Conservation (phyloP, 768 basidiomycete species). For the Russula earlei region DNA sequence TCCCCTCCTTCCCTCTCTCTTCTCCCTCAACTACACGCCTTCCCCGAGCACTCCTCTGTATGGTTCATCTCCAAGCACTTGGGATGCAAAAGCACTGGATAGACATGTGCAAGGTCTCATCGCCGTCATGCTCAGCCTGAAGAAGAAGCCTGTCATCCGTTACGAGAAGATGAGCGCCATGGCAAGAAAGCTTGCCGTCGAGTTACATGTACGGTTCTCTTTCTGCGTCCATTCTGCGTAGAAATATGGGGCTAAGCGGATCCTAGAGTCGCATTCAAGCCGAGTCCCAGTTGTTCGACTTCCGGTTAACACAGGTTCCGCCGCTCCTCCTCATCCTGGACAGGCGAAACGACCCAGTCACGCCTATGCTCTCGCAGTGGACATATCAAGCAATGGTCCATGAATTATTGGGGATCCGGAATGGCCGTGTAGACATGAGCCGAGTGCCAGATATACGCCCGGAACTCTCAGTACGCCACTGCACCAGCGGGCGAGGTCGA, state of each 20-base stretch:
- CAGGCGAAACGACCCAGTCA: conserved; percentile 93
- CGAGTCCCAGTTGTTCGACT: conserved; percentile 84
- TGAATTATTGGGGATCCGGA: conserved; percentile 86
- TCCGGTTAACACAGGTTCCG: conserved; percentile 78
- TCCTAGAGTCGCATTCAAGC: conserved; percentile 67
- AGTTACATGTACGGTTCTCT: conserved; percentile 58
- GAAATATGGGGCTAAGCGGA: conserved; percentile 10
- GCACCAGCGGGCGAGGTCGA: not conserved
- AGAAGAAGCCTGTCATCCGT: conserved; percentile 90
- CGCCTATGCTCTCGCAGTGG: conserved; percentile 94
- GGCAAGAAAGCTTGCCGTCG: conserved; percentile 81
- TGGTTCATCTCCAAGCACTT: conserved; percentile 60
- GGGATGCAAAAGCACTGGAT: conserved; percentile 67
- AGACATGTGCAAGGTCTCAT: conserved; percentile 72
- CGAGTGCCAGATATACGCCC: conserved; percentile 77
- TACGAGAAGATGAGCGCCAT: conserved; percentile 90
- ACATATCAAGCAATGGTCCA: conserved; percentile 99
- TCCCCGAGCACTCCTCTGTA: conserved; percentile 55
- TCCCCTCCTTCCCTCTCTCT: conserved; percentile 76
- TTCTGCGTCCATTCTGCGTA: not conserved
- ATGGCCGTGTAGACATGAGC: conserved; percentile 82
- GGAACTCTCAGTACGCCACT: conserved; percentile 63
- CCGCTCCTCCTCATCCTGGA: conserved; percentile 90
- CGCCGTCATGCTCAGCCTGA: conserved; percentile 84
- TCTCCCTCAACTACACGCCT: conserved; percentile 76